These are phyloP conservation scores for Barbarea vulgaris DNA, from an alignment of 345 rosid species.

Conservation along the genomic window DNA sequence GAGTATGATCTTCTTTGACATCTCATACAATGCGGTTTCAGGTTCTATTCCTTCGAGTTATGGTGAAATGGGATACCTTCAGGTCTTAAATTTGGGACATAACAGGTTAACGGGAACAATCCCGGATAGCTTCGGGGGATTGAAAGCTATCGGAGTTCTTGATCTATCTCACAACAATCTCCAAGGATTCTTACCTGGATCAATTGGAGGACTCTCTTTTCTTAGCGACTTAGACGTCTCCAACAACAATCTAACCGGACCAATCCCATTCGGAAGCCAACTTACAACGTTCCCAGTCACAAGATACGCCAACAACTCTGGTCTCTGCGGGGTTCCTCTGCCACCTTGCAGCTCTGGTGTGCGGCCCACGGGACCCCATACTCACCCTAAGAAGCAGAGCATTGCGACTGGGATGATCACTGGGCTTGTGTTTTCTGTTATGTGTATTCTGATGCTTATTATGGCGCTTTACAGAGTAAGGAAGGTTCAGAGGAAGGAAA, in stretches of 20 bases:
- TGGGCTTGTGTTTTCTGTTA: conserved; percentile 72
- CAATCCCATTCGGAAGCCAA: conserved; percentile 80
- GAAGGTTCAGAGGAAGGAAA: conserved; percentile 65
- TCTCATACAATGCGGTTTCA: conserved; percentile 72
- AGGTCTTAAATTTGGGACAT: conserved; percentile 92
- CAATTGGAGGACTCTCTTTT: conserved; percentile 58
- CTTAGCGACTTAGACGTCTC: conserved; percentile 75
- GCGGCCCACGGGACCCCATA: conserved; percentile 37
- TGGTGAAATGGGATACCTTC: conserved; percentile 70
- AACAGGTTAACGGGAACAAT: conserved; percentile 66
- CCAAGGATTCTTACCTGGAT: conserved; percentile 66
- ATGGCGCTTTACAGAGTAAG: conserved; percentile 47
- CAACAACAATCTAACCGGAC: conserved; percentile 69
- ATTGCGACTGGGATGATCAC: conserved; percentile 64
- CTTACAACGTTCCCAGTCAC: conserved; percentile 61
- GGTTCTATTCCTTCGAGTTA: conserved; percentile 70
- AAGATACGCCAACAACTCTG: conserved; percentile 70
- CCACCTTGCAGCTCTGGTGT: conserved; percentile 48
- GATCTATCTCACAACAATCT: conserved; percentile 76
- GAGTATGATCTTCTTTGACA: conserved; percentile 87
- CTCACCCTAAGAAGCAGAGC: conserved; percentile 55
- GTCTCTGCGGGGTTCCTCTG: conserved; percentile 88
- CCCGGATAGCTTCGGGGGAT: conserved; percentile 74
- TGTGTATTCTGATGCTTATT: conserved; percentile 66
- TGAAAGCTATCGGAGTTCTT: conserved; percentile 78